Percentiles rank a stretch among this genome's conserved stretches.
phyloP scores from a whole-genome alignment of 2,329 filamentous ascomycete genomes.

The Ophiostoma pallidulum region DNA sequence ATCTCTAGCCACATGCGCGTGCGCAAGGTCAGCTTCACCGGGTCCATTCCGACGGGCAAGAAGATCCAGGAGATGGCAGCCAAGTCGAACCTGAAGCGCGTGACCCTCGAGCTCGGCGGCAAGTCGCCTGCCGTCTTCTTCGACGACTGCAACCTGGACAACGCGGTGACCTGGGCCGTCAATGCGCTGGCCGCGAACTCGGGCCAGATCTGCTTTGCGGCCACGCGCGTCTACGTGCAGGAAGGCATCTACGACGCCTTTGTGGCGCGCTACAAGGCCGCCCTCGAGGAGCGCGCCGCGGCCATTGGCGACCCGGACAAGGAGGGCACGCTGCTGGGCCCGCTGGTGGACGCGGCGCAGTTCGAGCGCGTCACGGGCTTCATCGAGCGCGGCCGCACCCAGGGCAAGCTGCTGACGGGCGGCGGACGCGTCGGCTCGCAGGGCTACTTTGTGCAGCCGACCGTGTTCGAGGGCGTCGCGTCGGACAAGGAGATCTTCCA shows the following conservation, averaged over 20 bases:
- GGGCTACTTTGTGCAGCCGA: constrained; percentile 69
- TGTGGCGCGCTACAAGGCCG: constrained; percentile 41
- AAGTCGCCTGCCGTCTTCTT: constrained; percentile 56
- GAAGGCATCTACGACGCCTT: constrained; percentile 49
- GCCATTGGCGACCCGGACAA: constrained; percentile 49
- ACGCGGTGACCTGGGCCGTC: constrained; percentile 30
- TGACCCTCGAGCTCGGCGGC: constrained; percentile 61
- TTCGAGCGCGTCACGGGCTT: constrained; percentile 54
- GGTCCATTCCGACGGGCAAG: constrained; percentile 53
- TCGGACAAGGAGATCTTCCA: constrained; percentile 68
- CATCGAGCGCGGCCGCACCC: constrained; percentile 50
- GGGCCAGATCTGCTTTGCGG: constrained; percentile 66
- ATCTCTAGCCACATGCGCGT: constrained; percentile 22
- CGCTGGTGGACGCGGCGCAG: constrained; percentile 53
- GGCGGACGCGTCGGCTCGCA: constrained; percentile 56
- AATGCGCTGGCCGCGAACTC: constrained; percentile 36
- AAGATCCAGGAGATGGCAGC: constrained; percentile 55
- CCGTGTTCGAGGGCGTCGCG: constrained; percentile 75
- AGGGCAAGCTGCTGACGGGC: constrained; percentile 46
- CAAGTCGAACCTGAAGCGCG: constrained; percentile 52
- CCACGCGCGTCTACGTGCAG: constrained; percentile 61
- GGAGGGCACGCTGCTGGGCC: constrained; percentile 44
- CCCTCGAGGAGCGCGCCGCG: constrained; percentile 21
- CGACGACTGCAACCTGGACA: constrained; percentile 53
- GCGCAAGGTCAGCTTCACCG: constrained; percentile 59